Base-by-base conservation (phyloP, 257 asterid species). In the Petrea volubilis region DNA sequence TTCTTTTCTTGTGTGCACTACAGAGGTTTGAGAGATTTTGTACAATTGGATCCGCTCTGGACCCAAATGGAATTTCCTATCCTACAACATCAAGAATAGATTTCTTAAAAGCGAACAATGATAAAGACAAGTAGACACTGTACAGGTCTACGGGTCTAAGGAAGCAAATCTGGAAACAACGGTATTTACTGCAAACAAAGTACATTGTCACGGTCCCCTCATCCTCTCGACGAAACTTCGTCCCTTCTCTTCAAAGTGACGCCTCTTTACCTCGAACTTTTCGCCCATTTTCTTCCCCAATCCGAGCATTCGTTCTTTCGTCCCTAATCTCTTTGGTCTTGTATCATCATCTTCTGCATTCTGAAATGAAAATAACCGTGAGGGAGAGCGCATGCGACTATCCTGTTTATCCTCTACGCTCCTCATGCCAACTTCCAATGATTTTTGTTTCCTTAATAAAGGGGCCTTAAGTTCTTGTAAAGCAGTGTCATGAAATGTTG, bases 261-360 rank as follows among this genome's bases (percentile, higher is more conserved):
- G 92, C 85, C 96, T 81, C 88, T 84, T 91, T 46, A 88, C 95
- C 83, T 89, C 98, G 15, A 94, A 83, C 77, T 91, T 94, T 67
- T 86, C 97, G 25, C 96, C 97, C 90, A 91, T 81, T 78, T 87
- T 91, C 88, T 91, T 91, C 75, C 97, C 84, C 64, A 94, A 78
- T 60, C 96, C 95, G 56, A 82, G 89, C 95, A 94, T 81, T 52
- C 90, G 83, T 58, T 89, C 96, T 80, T 67, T 82, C 4, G 96
- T 69, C 14, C 95, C 89, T 28, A 81, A 31, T 81, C 87, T 84
- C 77, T 70, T 86, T 1, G 66, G 62, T 68, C 64, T 76, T 9
- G 74, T 31, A 55, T 86, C 92, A 63, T 87, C 96, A 33, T 87
- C 92, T 49, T 82, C 96, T 11, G 67, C 18, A 73, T 25, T 65